Percentiles rank a stretch among this genome's conserved stretches.
These are phyloP conservation scores for Amaranthus hypochondriacus DNA, from an alignment of 148 eudicot species.

Conservation along the genomic window DNA sequence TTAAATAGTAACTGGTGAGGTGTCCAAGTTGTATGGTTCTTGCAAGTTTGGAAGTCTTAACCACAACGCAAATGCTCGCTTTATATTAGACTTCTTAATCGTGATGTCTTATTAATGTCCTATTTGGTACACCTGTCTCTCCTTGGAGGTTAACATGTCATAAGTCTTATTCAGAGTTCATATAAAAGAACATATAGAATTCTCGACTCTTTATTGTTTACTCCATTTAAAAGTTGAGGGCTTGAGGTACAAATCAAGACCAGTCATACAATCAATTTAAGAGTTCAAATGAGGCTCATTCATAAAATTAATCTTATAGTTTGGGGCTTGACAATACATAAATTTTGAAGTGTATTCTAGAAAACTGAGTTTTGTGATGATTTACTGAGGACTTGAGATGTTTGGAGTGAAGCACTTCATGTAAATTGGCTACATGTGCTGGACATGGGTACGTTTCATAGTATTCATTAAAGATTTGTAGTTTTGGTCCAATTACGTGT, in stretches of 20 bases:
- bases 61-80: not conserved
- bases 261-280: not conserved
- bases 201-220: not conserved
- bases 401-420: not conserved
- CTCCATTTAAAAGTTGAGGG: not conserved
- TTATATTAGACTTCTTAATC: not conserved
- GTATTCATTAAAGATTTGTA: not conserved
- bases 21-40: constrained; percentile 4
- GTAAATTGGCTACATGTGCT: not conserved
- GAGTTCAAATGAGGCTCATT: not conserved
- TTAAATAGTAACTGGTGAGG: not conserved
- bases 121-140: not conserved
- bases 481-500: not conserved
- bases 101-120: not conserved
- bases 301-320: not conserved
- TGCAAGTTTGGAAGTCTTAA: not conserved
- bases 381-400: not conserved
- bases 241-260: not conserved
- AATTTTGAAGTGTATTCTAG: not conserved
- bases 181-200: not conserved
- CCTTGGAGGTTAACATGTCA: not conserved
- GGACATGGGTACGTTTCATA: not conserved
- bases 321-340: not conserved
- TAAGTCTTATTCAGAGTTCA: not conserved
- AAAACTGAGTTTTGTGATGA: not conserved